Base-by-base conservation (phyloP, 148 eudicot genomes). In the Dianthus caryophyllus region DNA sequence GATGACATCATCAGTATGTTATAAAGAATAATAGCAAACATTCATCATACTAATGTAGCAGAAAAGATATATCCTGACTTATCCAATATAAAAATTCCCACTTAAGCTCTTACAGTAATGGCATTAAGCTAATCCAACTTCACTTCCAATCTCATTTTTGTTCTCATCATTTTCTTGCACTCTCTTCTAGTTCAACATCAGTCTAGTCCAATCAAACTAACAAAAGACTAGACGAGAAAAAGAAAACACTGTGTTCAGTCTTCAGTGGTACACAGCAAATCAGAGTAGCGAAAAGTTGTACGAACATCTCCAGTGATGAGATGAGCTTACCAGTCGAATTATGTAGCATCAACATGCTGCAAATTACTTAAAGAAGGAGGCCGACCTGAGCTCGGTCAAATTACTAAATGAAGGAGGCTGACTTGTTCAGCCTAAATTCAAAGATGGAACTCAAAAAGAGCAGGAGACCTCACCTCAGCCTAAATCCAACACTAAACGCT, bases 1-100 rank as follows among this genome's bases (percentile, higher is more conserved):
- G 24, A 79, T 50, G 22, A 41, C 50, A 33, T 12, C 56, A 62
- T 73, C 63, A 70, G 67, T 22, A 56, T 41, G 12, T 53, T 44
- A 29, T 20, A 14, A 36, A 15, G 25, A 57, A 7, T 46, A 64
- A 27, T 26, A 66, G n/a, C 39, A 25, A 48, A 22, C 16, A 36
- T 31, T 64, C 33, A 64, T 57, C 36, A 6, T 15, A 27, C 14
- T 38, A 13, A 51, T 59, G 29, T 20, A 53, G 50, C 46, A 67
- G 69, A 39, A 67, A 49, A 20, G 30, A 72, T 46, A n/a, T 36
- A 5, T 41, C 44, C 6, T 41, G 44, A 41, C 5, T 50, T 11
- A 17, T 53, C 31, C 10, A 38, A 24, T 24, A 17, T 0, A 10
- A 27, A 15, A 38, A 47, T 43, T 38, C 46, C 5, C 5, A 4